Conservation (phyloP, 2,329 filamentous ascomycete species). For the Alternaria arbusti region DNA sequence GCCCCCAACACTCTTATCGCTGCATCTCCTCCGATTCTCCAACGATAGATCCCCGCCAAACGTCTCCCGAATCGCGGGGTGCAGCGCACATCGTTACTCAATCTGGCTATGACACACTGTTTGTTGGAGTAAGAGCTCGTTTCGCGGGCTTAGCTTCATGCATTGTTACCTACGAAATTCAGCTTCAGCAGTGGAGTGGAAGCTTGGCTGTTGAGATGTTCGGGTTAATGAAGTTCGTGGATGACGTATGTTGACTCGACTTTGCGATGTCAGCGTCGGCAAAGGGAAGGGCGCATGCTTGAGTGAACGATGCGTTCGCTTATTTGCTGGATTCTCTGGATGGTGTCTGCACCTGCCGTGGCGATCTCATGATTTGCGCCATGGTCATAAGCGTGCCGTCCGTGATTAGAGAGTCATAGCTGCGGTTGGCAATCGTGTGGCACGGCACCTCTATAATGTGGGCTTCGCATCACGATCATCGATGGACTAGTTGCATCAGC, state of each 20-base stretch:
- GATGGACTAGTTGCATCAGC: background rate
- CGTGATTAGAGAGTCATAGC: background rate
- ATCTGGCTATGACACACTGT: background rate
- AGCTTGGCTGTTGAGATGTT: background rate
- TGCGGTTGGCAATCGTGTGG: background rate
- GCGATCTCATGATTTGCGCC: background rate
- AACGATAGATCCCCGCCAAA: constrained; percentile 9
- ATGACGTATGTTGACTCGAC: constrained; percentile 1
- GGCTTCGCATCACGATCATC: background rate
- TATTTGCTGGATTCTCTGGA: background rate
- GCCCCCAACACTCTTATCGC: background rate
- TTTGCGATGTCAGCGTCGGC: background rate
- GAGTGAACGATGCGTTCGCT: background rate
- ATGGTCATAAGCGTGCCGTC: background rate
- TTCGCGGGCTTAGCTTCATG: background rate
- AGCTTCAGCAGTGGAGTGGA: background rate
- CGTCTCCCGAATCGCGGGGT: constrained; percentile 11
- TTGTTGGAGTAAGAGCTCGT: background rate
- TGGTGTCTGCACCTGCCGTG: background rate
- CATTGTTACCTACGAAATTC: background rate
- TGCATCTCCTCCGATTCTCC: background rate
- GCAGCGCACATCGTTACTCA: constrained; percentile 3
- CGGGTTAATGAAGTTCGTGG: background rate
- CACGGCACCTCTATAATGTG: background rate
- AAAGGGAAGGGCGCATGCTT: background rate